Conservation (phyloP, 2,329 filamentous ascomycete genomes). For the Trichoderma endophyticum region DNA sequence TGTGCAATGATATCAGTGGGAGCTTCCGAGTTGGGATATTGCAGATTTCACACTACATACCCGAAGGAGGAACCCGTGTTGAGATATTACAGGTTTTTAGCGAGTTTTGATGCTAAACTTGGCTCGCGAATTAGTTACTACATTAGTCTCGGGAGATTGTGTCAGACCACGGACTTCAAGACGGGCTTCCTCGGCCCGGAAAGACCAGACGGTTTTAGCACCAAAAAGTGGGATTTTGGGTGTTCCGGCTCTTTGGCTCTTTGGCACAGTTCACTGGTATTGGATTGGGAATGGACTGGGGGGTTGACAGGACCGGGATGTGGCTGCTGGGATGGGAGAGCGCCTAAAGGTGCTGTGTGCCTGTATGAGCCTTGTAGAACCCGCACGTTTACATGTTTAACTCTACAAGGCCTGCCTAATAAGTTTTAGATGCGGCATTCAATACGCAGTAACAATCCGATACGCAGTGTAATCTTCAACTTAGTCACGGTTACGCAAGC, state of each 20-base stretch:
- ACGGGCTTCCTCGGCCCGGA: not conserved
- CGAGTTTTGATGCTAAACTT: not conserved
- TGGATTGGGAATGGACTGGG: not conserved
- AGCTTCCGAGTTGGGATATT: not conserved
- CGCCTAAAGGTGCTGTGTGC: not conserved
- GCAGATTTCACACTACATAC: not conserved
- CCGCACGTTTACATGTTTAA: not conserved
- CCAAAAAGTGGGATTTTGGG: not conserved
- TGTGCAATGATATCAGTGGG: not conserved
- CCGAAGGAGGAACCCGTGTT: not conserved
- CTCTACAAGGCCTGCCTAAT: not conserved
- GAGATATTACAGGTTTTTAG: not conserved
- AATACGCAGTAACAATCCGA: too few relatives aligned
- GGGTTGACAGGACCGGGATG: not conserved
- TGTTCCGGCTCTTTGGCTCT: not conserved
- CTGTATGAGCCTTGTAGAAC: not conserved
- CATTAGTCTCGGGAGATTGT: not conserved
- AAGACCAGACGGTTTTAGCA: not conserved
- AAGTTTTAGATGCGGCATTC: not conserved
- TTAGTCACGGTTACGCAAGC: not conserved
- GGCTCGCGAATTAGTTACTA: too few relatives aligned
- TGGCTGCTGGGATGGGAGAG: not conserved
- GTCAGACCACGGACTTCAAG: not conserved
- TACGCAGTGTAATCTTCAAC: not conserved
- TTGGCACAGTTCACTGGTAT: not conserved